These are phyloP conservation scores for Euphrasia confusa DNA, from an alignment of 257 asterid genomes.

Conservation along the genomic window DNA sequence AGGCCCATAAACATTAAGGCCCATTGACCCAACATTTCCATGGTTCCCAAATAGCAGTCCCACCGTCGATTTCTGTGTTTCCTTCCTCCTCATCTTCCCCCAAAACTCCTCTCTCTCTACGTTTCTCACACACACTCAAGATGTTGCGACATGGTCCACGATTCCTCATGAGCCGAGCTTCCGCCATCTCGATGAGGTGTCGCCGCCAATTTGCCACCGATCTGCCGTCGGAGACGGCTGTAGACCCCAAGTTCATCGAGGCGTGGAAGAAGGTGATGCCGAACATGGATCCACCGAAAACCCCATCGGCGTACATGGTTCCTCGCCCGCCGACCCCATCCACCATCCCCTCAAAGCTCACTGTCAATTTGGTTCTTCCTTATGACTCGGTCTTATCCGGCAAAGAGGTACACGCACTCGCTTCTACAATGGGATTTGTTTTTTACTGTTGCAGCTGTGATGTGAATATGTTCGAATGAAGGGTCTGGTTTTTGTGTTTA, in stretches of 20 bases:
- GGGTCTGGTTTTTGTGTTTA: neutral
- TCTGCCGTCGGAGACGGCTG: conserved; percentile 44
- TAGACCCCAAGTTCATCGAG: conserved; percentile 56
- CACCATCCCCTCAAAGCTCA: conserved; percentile 72
- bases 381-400: conserved; percentile 50
- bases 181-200: conserved; percentile 52
- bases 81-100: conserved; percentile 12
- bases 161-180: conserved; percentile 44
- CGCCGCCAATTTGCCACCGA: conserved; percentile 58
- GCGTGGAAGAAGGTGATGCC: conserved; percentile 60
- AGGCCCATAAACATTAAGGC: neutral
- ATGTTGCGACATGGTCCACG: conserved; percentile 62
- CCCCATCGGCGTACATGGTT: conserved; percentile 54
- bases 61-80: neutral
- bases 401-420: conserved; percentile 45
- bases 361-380: conserved; percentile 81
- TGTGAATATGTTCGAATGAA: neutral
- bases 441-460: neutral
- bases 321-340: conserved; percentile 67
- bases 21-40: conserved; percentile 7
- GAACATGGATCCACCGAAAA: conserved; percentile 61
- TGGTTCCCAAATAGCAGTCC: neutral
- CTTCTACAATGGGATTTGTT: neutral
- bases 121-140: conserved; percentile 22
- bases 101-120: neutral